Percentiles rank a stretch among this genome's conserved stretches.
Evolutionary conservation across 2,329 filamentous ascomycete species (phyloP).

Genomic region (Periconia sp.): DNA sequence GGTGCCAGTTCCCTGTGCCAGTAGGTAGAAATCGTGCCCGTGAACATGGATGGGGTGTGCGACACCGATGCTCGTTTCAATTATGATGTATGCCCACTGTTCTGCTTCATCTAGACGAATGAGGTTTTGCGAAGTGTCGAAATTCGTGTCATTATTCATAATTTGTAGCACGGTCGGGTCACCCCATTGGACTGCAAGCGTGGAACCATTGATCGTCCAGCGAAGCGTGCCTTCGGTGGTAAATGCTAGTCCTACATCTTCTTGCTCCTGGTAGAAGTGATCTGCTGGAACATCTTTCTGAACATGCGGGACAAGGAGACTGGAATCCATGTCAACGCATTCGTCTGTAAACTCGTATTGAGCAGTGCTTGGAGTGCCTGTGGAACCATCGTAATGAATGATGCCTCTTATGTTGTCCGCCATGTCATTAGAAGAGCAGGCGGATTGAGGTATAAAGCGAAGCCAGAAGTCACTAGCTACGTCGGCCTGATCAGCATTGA

Average conservation of each 20-base stretch:
- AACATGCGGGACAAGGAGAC: slow-evolving; percentile 33
- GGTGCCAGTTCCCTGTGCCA: slow-evolving; percentile 9
- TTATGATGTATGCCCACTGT: slow-evolving; percentile 43
- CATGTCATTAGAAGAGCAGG: slow-evolving; percentile 38
- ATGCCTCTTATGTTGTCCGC: slow-evolving; percentile 35
- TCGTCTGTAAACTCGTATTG: slow-evolving; percentile 28
- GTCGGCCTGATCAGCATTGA: slow-evolving; percentile 5
- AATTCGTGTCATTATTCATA: slow-evolving; percentile 27
- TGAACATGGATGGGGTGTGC: slow-evolving; percentile 33
- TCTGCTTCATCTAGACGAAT: slow-evolving; percentile 30
- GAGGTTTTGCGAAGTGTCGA: slow-evolving; percentile 26
- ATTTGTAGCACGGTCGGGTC: slow-evolving; percentile 51
- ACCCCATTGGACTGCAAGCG: slow-evolving; percentile 39
- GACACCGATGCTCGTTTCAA: slow-evolving; percentile 24
- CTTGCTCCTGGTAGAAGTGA: slow-evolving; percentile 2
- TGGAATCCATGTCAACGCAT: slow-evolving; percentile 39
- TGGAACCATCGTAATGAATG: slow-evolving; percentile 38
- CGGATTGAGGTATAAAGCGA: slow-evolving; percentile 39
- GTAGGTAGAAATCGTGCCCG: slow-evolving; percentile 18
- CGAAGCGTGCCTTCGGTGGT: slow-evolving; percentile 10
- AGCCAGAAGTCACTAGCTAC: slow-evolving; percentile 24
- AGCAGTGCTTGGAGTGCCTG: slow-evolving; percentile 31
- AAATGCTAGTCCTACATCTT: slow-evolving; percentile 1
- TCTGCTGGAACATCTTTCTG: slow-evolving; percentile 23
- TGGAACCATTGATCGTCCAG: slow-evolving; percentile 43